A percentile compares a stretch with the other conserved stretches of the same genome.
Evolutionary conservation across 345 rosid species (phyloP).

Genomic region (Ricinus communis): DNA sequence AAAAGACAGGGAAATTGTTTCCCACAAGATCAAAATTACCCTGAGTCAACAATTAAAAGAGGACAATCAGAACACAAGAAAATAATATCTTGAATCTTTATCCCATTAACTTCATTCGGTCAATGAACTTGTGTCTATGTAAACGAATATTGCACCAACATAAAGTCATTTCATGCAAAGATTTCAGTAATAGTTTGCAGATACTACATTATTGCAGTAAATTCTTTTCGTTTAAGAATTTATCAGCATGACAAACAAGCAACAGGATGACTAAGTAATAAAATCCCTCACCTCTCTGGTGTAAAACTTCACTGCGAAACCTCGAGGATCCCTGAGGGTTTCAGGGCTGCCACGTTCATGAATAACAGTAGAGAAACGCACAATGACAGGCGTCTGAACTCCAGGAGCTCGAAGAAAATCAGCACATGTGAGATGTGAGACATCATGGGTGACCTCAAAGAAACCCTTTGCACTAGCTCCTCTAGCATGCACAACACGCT

Average conservation of each 20-base stretch:
- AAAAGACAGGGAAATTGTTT: constrained; percentile 96
- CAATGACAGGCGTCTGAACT: constrained; percentile 91
- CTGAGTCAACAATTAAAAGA: constrained; percentile 37
- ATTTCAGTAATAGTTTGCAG: neutral
- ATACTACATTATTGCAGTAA: neutral
- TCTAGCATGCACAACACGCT: constrained; percentile 97
- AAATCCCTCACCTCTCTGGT: constrained; percentile 78
- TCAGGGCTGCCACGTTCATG: constrained; percentile 99
- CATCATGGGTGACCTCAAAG: constrained; percentile 94
- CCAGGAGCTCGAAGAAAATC: constrained; percentile 95
- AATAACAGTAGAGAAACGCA: constrained; percentile 95
- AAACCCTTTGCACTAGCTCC: constrained; percentile 99
- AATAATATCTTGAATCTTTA: neutral
- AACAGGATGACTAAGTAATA: neutral
- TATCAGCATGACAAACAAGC: neutral
- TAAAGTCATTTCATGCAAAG: neutral
- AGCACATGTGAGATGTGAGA: constrained; percentile 74
- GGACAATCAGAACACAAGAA: neutral
- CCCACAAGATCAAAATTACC: constrained; percentile 99
- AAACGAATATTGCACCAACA: neutral
- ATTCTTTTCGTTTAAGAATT: neutral
- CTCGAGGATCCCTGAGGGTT: constrained; percentile 93
- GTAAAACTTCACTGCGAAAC: constrained; percentile 96
- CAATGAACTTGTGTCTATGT: neutral
- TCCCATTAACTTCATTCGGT: neutral